phyloP scores from a whole-genome alignment of 176 grass and related monocot genomes.

The barley (Hordeum vulgare) region MorexV3_pseudomolecules_assembly NC_058520.1:192015234-192015733 shows the following conservation, averaged over 20 bases:
- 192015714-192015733: neutral
- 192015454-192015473: constrained; percentile 21
- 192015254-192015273: neutral
- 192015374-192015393: constrained; percentile 59
- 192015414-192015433: constrained; percentile 97
- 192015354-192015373: constrained; percentile 57
- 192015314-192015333: constrained; percentile 24
- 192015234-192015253: neutral
- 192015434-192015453: constrained; percentile 74
- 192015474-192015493: constrained; percentile 25
- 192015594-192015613: neutral
- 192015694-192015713: neutral
- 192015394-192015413: constrained; percentile 91
- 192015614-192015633: neutral
- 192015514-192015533: constrained; percentile 52
- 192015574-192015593: constrained; percentile 7
- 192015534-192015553: constrained; percentile 80
- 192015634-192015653: neutral
- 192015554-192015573: constrained; percentile 60
- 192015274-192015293: neutral
- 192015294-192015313: neutral
- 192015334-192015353: constrained; percentile 55
- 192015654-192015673: neutral
- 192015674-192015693: neutral
- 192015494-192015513: constrained; percentile 29